Base-by-base conservation (phyloP, 2,329 filamentous ascomycete species). In the Talaromyces islandicus region DNA sequence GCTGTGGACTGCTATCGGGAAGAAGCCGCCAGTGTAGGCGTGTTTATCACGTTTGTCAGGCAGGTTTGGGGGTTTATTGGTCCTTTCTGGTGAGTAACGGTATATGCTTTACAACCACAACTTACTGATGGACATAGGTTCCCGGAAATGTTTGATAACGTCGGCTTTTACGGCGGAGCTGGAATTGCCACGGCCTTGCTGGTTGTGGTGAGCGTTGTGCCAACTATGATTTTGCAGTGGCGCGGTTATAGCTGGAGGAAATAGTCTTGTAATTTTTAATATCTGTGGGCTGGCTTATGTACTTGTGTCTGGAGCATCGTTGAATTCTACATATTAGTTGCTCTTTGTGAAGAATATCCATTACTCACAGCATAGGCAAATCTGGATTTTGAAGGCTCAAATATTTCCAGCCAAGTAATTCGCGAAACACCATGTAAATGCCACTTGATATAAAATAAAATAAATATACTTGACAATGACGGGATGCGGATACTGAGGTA, bases 41-140 rank as follows among this genome's bases (percentile, higher is more conserved):
- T 86, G 0, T 86, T 85, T 63, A 78, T 86, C 63, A 85, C 79
- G 3, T 75, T 86, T 58, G 77, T 85, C 2, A 75, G 84, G 7
- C 80, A 83, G 60, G 79, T 78, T 0, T 83, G 78, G 78, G 80
- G 80, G 0, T 83, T 83, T 65, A 77, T 82, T 57, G 76, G 78
- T 7, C 69, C 70, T 0, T 76, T 76, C 62, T 73, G 70, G 56
- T 61, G 55, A 55, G 59, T 50, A 35, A 35, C 4, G 11, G 4
- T 14, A 35, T 14, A 35, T 35, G 11, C 32, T 35, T 6, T 35
- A 4, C 12, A 35, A 35, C 4, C 4, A 3, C 11, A 30, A 35
- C 32, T 12, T 12, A 14, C 32, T 35, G 0, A 35, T 6, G 11
- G 3, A 14, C 12, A 3, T n/a, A 46, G 43, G 43, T 46, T 46